These are phyloP conservation scores for Astrocystis sublimbata DNA, from an alignment of 495 filamentous ascomycete genomes.

Conservation along the genomic window DNA sequence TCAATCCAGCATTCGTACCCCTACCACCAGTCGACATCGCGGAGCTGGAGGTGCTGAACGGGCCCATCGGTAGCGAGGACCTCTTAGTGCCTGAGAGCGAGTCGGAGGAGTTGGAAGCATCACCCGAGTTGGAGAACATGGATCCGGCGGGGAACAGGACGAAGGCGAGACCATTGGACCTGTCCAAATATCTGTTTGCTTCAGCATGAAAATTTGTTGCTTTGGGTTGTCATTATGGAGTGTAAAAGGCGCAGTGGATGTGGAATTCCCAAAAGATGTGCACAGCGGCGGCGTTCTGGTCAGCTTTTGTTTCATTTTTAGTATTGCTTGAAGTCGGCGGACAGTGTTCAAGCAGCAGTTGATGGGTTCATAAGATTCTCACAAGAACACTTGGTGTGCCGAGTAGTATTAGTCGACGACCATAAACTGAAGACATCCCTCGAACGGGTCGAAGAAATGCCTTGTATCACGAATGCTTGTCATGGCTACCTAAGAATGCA, in stretches of 20 bases:
- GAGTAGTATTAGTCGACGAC: too few relatives aligned
- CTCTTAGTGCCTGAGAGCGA: conserved; percentile 69
- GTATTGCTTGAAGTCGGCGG: neutral
- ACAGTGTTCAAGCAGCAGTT: too few relatives aligned
- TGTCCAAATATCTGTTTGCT: conserved; percentile 58
- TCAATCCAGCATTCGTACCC: conserved; percentile 45
- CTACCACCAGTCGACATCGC: conserved; percentile 43
- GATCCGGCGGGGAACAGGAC: conserved; percentile 20
- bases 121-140: conserved; percentile 23
- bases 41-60: conserved; percentile 41
- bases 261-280: conserved; percentile 16
- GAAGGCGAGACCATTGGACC: conserved; percentile 39
- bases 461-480: neutral
- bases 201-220: conserved; percentile 18
- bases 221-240: neutral
- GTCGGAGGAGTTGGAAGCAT: conserved; percentile 39
- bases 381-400: too few relatives aligned
- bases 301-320: neutral
- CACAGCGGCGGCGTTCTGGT: conserved; percentile 30
- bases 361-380: too few relatives aligned
- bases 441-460: too few relatives aligned
- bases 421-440: neutral
- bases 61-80: conserved; percentile 70
- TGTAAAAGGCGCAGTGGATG: neutral
- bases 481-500: neutral